Conservation (phyloP, 331 rosid species). For the Rosa hybrid region DNA sequence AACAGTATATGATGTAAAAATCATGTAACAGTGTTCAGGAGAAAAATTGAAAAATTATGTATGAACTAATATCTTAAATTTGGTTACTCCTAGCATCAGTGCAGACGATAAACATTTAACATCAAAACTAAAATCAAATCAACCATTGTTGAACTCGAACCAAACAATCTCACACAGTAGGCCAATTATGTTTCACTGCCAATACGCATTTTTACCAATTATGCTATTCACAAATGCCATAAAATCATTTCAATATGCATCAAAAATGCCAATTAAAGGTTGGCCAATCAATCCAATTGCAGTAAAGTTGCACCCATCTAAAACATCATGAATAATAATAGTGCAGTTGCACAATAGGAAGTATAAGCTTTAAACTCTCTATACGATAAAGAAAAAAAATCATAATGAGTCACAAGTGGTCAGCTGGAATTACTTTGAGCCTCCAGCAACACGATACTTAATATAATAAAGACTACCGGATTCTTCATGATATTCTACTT, state of each 20-base stretch:
- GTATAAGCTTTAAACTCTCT: constrained; percentile 13
- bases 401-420: neutral
- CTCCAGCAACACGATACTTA: constrained; percentile 90
- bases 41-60: neutral
- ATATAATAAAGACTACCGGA: constrained; percentile 80
- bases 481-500: constrained; percentile 96
- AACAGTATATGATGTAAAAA: neutral
- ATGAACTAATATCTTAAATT: neutral
- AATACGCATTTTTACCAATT: neutral
- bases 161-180: neutral
- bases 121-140: neutral
- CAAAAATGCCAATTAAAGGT: neutral
- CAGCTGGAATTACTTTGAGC: constrained; percentile 38
- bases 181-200: neutral
- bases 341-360: neutral
- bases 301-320: neutral
- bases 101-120: neutral
- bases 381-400: constrained; percentile 6
- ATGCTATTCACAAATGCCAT: neutral
- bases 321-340: neutral
- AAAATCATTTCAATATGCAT: constrained; percentile 5
- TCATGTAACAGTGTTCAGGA: neutral
- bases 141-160: neutral
- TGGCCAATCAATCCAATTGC: neutral
- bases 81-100: neutral